A percentile compares a stretch with the other conserved stretches of the same genome.
Evolutionary conservation across 2,329 filamentous ascomycete species (phyloP).

Genomic region (Alternaria sp.): DNA sequence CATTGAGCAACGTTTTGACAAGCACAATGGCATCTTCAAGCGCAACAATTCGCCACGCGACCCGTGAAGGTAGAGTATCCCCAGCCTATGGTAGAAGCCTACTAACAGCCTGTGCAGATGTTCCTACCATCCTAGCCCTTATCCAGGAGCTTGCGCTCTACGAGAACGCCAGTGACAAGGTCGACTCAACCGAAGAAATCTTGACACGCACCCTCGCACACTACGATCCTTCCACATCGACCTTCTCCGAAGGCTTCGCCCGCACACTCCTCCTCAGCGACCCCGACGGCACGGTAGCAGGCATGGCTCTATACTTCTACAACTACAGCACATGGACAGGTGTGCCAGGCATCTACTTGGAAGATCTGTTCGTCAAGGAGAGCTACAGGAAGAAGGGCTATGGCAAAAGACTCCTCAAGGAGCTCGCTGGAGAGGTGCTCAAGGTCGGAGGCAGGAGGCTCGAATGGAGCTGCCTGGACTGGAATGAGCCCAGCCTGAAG

Average conservation of each 20-base stretch:
- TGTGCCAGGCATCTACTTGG: constrained; percentile 87
- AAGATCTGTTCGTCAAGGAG: constrained; percentile 85
- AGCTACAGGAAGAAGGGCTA: constrained; percentile 77
- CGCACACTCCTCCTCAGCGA: constrained; percentile 73
- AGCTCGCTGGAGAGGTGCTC: constrained; percentile 79
- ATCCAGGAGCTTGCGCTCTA: constrained; percentile 88
- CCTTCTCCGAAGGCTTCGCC: constrained; percentile 67
- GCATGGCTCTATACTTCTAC: constrained; percentile 91
- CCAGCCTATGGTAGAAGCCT: not conserved
- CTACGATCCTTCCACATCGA: constrained; percentile 54
- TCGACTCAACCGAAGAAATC: constrained; percentile 78
- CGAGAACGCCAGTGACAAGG: constrained; percentile 75
- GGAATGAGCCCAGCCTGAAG: constrained; percentile 88
- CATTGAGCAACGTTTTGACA: not conserved
- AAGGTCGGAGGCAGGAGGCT: constrained; percentile 75
- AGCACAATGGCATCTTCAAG: constrained; percentile 34
- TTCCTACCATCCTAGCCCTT: constrained; percentile 78
- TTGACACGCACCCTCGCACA: constrained; percentile 81
- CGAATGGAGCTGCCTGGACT: constrained; percentile 91
- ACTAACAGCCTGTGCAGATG: constrained; percentile 62
- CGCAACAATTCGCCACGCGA: constrained; percentile 63
- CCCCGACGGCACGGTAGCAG: constrained; percentile 59
- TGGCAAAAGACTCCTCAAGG: constrained; percentile 75
- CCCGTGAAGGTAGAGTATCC: constrained; percentile 60
- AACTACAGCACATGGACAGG: constrained; percentile 95